These are phyloP conservation scores for Coemansia sp. DNA, from an alignment of 192 early-diverging fungal genomes.

Conservation along the genomic window DNA sequence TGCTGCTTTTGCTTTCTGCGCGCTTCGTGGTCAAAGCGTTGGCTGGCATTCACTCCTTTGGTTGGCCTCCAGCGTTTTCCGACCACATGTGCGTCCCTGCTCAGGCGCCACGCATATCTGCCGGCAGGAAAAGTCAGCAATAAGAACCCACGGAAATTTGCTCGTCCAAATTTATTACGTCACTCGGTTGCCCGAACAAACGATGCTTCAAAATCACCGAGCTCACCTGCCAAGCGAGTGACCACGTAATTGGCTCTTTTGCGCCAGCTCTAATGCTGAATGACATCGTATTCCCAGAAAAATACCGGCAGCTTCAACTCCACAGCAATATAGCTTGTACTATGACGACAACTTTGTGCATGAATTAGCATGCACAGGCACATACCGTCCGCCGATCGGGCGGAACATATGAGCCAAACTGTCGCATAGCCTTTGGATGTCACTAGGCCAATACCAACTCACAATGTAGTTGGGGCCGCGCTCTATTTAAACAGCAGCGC, in stretches of 20 bases:
- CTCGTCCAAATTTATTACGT: not conserved
- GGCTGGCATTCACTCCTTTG: not conserved
- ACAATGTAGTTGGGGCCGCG: too few species aligned
- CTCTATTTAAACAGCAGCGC: not conserved
- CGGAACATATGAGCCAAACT: not conserved
- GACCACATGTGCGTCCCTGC: not conserved
- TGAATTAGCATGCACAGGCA: not conserved
- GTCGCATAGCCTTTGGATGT: not conserved
- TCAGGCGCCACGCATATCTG: not conserved
- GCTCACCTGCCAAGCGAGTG: not conserved
- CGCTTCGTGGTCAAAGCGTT: not conserved
- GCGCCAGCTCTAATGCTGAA: not conserved
- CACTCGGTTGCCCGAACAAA: not conserved
- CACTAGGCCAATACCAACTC: not conserved
- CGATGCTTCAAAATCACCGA: not conserved
- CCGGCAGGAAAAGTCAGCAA: not conserved
- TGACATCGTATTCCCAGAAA: not conserved
- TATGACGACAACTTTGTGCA: too few species aligned
- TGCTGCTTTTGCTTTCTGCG: not conserved
- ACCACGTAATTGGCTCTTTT: not conserved
- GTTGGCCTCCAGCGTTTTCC: not conserved
- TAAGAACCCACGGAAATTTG: not conserved
- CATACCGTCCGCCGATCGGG: too few species aligned
- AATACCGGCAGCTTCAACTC: too few species aligned
- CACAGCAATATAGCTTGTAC: too few species aligned